Percentiles rank a stretch among this genome's conserved stretches.
Conservation (phyloP, 108 stramenopile species). For the Cyclotella sp. region DNA sequence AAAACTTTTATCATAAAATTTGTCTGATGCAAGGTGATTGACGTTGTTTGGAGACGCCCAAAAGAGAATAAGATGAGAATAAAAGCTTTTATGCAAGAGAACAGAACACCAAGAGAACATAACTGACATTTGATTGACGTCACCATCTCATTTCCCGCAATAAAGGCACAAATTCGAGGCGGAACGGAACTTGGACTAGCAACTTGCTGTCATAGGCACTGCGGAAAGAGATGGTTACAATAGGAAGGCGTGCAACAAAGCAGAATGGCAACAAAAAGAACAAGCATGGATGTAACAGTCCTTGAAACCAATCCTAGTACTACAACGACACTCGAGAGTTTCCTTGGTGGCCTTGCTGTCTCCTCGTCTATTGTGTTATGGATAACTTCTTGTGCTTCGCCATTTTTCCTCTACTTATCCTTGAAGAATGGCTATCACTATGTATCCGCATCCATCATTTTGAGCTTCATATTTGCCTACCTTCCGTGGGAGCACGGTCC, state of each 20-base stretch:
- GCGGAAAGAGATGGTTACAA: too few relatives aligned
- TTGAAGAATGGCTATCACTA: slow-evolving; percentile 16
- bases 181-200: too few relatives aligned
- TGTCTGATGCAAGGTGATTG: too few relatives aligned
- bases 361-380: slow-evolving; percentile 40
- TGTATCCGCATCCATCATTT: slow-evolving; percentile 23
- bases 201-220: too few relatives aligned
- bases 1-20: too few relatives aligned
- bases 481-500: slow-evolving; percentile 56
- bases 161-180: too few relatives aligned
- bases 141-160: too few relatives aligned
- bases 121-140: too few relatives aligned
- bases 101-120: too few relatives aligned
- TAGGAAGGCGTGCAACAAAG: background rate
- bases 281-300: slow-evolving; percentile 10
- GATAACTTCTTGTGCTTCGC: slow-evolving; percentile 33
- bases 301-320: slow-evolving; percentile 17
- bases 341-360: slow-evolving; percentile 28
- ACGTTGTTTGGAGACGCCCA: too few relatives aligned
- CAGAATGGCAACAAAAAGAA: background rate
- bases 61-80: too few relatives aligned
- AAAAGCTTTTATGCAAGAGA: too few relatives aligned
- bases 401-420: slow-evolving; percentile 31
- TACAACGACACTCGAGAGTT: slow-evolving; percentile 19
- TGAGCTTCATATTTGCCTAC: slow-evolving; percentile 50